Evolutionary conservation across 2,329 filamentous ascomycete genomes (phyloP), one percentile per base, ranked within the genome.

Genomic region (Aureobasidium sp.): DNA sequence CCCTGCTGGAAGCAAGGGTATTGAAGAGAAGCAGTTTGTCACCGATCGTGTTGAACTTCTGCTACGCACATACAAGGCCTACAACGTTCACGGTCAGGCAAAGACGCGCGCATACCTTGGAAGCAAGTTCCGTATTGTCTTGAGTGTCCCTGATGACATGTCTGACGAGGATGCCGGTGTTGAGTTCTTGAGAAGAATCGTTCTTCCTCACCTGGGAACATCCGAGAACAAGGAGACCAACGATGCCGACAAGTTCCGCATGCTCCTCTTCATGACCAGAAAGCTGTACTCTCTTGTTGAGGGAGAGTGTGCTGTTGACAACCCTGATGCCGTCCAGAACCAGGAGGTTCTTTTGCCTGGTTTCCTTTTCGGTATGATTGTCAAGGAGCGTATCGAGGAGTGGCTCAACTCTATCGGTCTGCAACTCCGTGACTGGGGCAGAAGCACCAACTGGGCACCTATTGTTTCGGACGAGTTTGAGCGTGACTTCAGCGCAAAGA

Each of bases 321-420:
- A 99, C 71, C 93, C 94, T 1, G 94, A 99, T 82, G 91, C 94
- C 11, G 88, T 97, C 21, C 92, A 96, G 70, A 96, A 95, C 74
- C 94, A 99, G 72, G 94, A 99, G 75, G 88, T 97, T 62, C 80
- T 99, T 29, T 83, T 99, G 1, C 93, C 93, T 59, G 93, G 94
- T 9, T 96, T 96, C 71, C 78, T 99, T 11, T 99, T 96, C 72
- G 90, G 90, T 61, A 93, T 94, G 86, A 91, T 99, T 59, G 78
- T 99, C 67, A 99, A 99, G 78, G 94, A 99, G 74, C 86, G 88
- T 62, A 79, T 99, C 10, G 93, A 99, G 64, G 94, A 97, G 72
- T 91, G 93, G 78, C 79, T 99, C 21, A 80, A 82, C n/a, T 85
- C 86, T 8, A 82, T 88, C 25, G 69, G 71, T 32, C 53, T 67